Evolutionary conservation across 2,329 filamentous ascomycete species (phyloP), one percentile per base, ranked within the genome.

Genomic region (Grosmannia serpens): DNA sequence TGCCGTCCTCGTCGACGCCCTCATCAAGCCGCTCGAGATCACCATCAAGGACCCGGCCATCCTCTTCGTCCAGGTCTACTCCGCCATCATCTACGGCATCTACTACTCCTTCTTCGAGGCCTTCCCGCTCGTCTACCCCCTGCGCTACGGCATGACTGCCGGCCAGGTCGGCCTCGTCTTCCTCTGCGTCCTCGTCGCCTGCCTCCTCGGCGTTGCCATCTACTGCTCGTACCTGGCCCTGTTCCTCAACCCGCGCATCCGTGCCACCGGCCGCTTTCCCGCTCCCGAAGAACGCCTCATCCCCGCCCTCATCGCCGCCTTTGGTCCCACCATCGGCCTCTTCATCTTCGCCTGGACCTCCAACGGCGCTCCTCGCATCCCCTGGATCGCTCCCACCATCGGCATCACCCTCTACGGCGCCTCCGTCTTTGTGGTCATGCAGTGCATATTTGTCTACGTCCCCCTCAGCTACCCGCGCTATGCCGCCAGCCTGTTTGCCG

Each of bases 51-150:
- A 85, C 59, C 83, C 83, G 0, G 79, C 82, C 15, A 77, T 87
- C 62, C 68, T 82, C 60, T 85, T 86, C 68, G 77, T 82, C 1
- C 80, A 84, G 65, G 58, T 84, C 44, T 87, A 86, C 69, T 82
- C 78, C 3, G 78, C 77, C 57, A 76, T 86, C 63, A 77, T 81
- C 63, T 87, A 85, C 68, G 80, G 75, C 57, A 83, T 82, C 66
- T 83, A 82, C 72, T 82, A 82, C 65, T 77, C 74, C 49, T 86
- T 79, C 70, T 87, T 87, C 66, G 83, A 86, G 65, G 79, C 79
- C n/a, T 86, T 87, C 68, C 83, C 83, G 4, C 71, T 85, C 17
- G 82, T 86, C 58, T 87, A 84, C 67, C 75, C 76, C 2, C 74
- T 74, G 46, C 72, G 77, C 65, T 87, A 87, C 69, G 68, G 71